These are phyloP conservation scores for Silene uniflora DNA, from an alignment of 148 eudicot genomes.

Conservation along the genomic window DNA sequence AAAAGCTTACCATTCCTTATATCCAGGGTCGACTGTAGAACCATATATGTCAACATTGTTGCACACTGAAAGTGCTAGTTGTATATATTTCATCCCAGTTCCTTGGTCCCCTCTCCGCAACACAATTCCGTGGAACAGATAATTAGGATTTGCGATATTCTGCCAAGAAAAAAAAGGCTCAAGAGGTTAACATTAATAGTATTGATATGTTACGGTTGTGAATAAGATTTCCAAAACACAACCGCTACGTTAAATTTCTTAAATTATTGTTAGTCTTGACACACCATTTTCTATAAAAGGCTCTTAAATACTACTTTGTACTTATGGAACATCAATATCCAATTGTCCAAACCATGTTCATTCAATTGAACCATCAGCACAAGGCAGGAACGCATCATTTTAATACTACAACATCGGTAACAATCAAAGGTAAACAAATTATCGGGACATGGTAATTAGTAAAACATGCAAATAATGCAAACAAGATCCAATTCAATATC, in stretches of 20 bases:
- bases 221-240: background rate
- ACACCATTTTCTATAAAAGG: too few relatives aligned
- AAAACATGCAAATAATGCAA: too few relatives aligned
- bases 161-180: conserved; percentile 29
- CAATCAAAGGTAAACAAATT: too few relatives aligned
- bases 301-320: too few relatives aligned
- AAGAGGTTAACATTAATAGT: conserved; percentile 19
- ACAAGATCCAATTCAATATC: too few relatives aligned
- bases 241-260: background rate
- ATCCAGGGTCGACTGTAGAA: conserved; percentile 97
- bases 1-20: conserved; percentile 79
- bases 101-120: conserved; percentile 98
- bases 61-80: conserved; percentile 98
- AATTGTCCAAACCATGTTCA: too few relatives aligned
- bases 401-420: background rate
- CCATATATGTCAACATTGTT: conserved; percentile 93
- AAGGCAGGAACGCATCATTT: background rate
- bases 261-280: background rate
- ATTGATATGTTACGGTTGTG: background rate
- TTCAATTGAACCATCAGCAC: too few relatives aligned
- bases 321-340: too few relatives aligned
- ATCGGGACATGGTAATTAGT: too few relatives aligned
- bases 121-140: conserved; percentile 97
- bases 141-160: conserved; percentile 88
- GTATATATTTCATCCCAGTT: conserved; percentile 97